Evolutionary conservation across 257 asterid genomes (phyloP).

Genomic region (Petrea volubilis): DNA sequence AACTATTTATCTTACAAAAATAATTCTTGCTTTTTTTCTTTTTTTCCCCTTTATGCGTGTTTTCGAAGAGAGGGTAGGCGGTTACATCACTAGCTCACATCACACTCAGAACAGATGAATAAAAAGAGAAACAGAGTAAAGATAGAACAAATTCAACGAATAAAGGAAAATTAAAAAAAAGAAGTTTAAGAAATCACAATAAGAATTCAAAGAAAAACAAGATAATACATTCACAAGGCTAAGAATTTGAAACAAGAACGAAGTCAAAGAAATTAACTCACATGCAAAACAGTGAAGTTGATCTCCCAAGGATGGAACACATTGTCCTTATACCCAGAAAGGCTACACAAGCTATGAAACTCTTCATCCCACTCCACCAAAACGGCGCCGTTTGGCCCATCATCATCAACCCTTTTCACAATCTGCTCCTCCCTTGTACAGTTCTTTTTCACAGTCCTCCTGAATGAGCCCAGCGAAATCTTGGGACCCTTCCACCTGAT

Average conservation of each 20-base stretch:
- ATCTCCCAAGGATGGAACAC: slow-evolving; percentile 96
- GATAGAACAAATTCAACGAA: too few relatives aligned
- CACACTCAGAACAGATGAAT: slow-evolving; percentile 9
- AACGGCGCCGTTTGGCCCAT: slow-evolving; percentile 46
- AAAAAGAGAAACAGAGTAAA: too few relatives aligned
- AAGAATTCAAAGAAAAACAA: too few relatives aligned
- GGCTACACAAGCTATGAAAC: slow-evolving; percentile 60
- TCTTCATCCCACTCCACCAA: slow-evolving; percentile 90
- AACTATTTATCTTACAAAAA: slow-evolving; percentile 2
- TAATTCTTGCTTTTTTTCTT: neutral
- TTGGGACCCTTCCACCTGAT: slow-evolving; percentile 67
- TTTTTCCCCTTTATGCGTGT: too few relatives aligned
- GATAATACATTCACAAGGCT: slow-evolving; percentile 10
- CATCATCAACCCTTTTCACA: slow-evolving; percentile 33
- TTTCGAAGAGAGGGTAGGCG: neutral
- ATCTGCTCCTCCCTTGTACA: slow-evolving; percentile 65
- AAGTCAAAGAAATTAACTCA: slow-evolving; percentile 39
- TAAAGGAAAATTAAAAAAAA: neutral
- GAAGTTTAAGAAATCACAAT: slow-evolving; percentile 8
- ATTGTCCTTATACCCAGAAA: slow-evolving; percentile 76
- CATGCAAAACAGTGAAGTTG: slow-evolving; percentile 73
- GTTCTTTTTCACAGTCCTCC: slow-evolving; percentile 63
- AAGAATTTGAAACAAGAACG: slow-evolving; percentile 18
- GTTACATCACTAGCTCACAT: slow-evolving; percentile 17
- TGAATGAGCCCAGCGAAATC: slow-evolving; percentile 52